Evolutionary conservation across 2,329 filamentous ascomycete genomes (phyloP).

Genomic region (Cephalotrichum gorgonifer): DNA sequence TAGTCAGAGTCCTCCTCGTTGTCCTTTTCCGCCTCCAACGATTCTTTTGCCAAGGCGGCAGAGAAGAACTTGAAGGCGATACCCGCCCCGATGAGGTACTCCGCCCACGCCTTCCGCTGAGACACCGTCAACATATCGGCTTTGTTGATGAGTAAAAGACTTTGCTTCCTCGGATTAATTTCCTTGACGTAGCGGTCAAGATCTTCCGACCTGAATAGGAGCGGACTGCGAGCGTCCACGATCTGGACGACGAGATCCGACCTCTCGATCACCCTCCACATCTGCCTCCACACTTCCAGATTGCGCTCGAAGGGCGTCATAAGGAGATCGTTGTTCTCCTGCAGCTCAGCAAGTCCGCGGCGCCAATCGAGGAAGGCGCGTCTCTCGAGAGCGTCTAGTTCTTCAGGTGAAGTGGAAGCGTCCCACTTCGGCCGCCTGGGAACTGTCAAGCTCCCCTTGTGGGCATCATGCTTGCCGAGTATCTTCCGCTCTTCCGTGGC

Average conservation of each 20-base stretch:
- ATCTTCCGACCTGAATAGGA: conserved; percentile 91
- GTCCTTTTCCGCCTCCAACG: conserved; percentile 52
- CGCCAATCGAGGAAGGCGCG: conserved; percentile 81
- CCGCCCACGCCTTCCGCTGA: conserved; percentile 76
- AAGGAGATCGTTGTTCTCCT: conserved; percentile 86
- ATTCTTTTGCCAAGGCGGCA: conserved; percentile 79
- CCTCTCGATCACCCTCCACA: conserved; percentile 96
- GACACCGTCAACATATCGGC: conserved; percentile 94
- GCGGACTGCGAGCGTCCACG: conserved; percentile 89
- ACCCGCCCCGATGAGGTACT: conserved; percentile 68
- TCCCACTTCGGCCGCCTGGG: conserved; percentile 88
- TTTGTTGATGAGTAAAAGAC: conserved; percentile 92
- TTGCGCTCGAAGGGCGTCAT: conserved; percentile 99
- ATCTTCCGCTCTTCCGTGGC: conserved; percentile 71
- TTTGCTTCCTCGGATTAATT: conserved; percentile 78
- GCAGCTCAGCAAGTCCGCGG: conserved; percentile 78
- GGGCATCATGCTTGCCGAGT: conserved; percentile 71
- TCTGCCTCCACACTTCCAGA: conserved; percentile 91
- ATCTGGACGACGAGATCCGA: conserved; percentile 96
- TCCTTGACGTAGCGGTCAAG: conserved; percentile 91
- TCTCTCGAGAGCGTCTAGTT: conserved; percentile 71
- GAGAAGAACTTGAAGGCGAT: conserved; percentile 97
- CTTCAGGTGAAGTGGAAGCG: conserved; percentile 66
- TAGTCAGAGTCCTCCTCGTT: conserved; percentile 2
- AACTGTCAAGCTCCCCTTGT: conserved; percentile 72